Evolutionary conservation across 495 filamentous ascomycete genomes (phyloP).

Genomic region (Cudoniella acicularis): DNA sequence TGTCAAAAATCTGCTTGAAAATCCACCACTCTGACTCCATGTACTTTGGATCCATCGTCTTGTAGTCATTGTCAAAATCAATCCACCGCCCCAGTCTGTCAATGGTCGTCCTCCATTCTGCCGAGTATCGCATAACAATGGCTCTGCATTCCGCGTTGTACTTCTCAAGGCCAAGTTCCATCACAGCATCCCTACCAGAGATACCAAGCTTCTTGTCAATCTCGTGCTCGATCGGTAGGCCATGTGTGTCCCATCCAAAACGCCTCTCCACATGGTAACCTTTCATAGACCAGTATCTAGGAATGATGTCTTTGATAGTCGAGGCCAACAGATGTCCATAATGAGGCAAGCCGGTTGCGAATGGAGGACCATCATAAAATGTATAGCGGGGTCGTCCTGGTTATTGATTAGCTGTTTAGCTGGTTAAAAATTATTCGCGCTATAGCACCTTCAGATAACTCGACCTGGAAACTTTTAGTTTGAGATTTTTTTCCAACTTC

Average conservation of each 20-base stretch:
- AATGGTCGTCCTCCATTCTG: slow-evolving; percentile 88
- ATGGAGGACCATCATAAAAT: slow-evolving; percentile 68
- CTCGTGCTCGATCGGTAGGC: slow-evolving; percentile 93
- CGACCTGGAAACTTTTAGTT: slow-evolving; percentile 23
- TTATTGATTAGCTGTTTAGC: not conserved
- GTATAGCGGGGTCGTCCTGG: slow-evolving; percentile 62
- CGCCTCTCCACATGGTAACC: slow-evolving; percentile 77
- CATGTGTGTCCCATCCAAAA: slow-evolving; percentile 87
- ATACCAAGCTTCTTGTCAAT: slow-evolving; percentile 97
- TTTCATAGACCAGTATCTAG: slow-evolving; percentile 97
- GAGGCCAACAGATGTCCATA: slow-evolving; percentile 95
- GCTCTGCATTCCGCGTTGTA: slow-evolving; percentile 92
- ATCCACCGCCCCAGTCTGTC: slow-evolving; percentile 94
- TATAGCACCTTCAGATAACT: slow-evolving; percentile 51
- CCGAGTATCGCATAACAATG: slow-evolving; percentile 90
- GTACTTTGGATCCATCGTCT: slow-evolving; percentile 92
- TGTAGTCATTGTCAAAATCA: slow-evolving; percentile 98
- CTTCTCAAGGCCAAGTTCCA: slow-evolving; percentile 78
- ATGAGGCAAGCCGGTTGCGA: slow-evolving; percentile 72
- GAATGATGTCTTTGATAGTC: slow-evolving; percentile 97
- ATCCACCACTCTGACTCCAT: slow-evolving; percentile 99
- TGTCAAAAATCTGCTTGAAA: slow-evolving; percentile 88
- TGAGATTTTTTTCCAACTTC: slow-evolving; percentile 9
- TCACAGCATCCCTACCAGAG: slow-evolving; percentile 82
- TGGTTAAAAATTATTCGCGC: not conserved